phyloP scores from a whole-genome alignment of 2,329 filamentous ascomycete genomes.

The Verticillium dahliae region DNA sequence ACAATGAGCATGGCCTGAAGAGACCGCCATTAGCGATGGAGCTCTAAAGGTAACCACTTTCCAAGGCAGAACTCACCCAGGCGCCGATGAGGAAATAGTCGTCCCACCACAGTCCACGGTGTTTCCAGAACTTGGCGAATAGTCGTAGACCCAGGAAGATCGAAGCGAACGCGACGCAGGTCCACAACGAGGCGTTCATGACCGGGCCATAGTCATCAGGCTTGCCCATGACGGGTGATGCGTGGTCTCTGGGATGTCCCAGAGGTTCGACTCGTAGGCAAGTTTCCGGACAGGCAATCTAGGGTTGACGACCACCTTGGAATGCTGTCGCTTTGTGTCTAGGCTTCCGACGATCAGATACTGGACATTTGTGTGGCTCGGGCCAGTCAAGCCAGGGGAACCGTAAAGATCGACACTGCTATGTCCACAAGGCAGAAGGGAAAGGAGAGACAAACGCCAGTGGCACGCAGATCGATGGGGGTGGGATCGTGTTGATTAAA shows the following conservation, averaged over 20 bases:
- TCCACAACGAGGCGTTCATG: slow-evolving; percentile 12
- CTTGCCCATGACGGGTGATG: neutral
- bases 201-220: slow-evolving; percentile 7
- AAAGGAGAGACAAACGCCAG: neutral
- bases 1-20: neutral
- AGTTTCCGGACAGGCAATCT: neutral
- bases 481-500: neutral
- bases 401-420: neutral
- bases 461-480: neutral
- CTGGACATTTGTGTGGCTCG: neutral
- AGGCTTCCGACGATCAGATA: neutral
- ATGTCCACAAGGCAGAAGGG: neutral
- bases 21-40: neutral
- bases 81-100: slow-evolving; percentile 13
- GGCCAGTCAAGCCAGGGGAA: neutral
- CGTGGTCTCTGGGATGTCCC: neutral
- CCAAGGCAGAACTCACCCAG: slow-evolving; percentile 10
- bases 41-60: neutral
- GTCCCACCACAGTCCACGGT: slow-evolving; percentile 11
- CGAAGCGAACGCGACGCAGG: slow-evolving; percentile 10
- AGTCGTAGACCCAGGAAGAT: slow-evolving; percentile 15
- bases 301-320: neutral
- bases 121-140: slow-evolving; percentile 16
- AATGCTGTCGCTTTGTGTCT: neutral
- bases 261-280: neutral